These are phyloP conservation scores for Arthrobotrys entomopaga DNA, from an alignment of 2,329 filamentous ascomycete species.

Conservation along the genomic window DNA sequence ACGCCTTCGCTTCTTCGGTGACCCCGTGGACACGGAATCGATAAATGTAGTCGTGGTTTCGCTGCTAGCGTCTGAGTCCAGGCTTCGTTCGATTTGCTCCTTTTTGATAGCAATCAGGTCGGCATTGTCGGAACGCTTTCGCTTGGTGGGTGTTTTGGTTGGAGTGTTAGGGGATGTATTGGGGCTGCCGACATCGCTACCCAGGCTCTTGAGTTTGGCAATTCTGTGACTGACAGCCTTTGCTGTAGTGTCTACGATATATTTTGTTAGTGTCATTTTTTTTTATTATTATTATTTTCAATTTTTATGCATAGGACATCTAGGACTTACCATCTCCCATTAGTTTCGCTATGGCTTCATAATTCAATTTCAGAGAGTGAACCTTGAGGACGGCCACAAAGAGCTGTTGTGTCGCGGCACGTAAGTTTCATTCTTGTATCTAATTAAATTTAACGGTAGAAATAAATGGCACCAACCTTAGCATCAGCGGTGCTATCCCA, in stretches of 20 bases:
- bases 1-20: slow-evolving; percentile 42
- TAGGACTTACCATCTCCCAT: slow-evolving; percentile 58
- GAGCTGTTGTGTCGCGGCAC: slow-evolving; percentile 48
- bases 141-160: slow-evolving; percentile 37
- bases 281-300: slow-evolving; percentile 13
- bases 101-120: slow-evolving; percentile 40
- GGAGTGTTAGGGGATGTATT: slow-evolving; percentile 38
- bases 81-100: slow-evolving; percentile 34
- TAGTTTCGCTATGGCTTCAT: slow-evolving; percentile 57
- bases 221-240: slow-evolving; percentile 59
- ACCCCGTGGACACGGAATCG: slow-evolving; percentile 37
- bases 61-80: slow-evolving; percentile 41
- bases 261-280: slow-evolving; percentile 5
- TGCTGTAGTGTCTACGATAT: slow-evolving; percentile 56
- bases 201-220: slow-evolving; percentile 57
- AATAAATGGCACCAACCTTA: slow-evolving; percentile 54
- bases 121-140: slow-evolving; percentile 39
- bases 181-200: slow-evolving; percentile 24
- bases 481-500: slow-evolving; percentile 59
- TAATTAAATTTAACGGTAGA: background rate
- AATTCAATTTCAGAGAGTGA: slow-evolving; percentile 58
- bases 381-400: slow-evolving; percentile 59
- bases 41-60: slow-evolving; percentile 19
- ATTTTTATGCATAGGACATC: slow-evolving; percentile 21
- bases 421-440: background rate